Base-by-base conservation (phyloP, 805 yeast species). In the Sugiyamaella chiloensis region DNA sequence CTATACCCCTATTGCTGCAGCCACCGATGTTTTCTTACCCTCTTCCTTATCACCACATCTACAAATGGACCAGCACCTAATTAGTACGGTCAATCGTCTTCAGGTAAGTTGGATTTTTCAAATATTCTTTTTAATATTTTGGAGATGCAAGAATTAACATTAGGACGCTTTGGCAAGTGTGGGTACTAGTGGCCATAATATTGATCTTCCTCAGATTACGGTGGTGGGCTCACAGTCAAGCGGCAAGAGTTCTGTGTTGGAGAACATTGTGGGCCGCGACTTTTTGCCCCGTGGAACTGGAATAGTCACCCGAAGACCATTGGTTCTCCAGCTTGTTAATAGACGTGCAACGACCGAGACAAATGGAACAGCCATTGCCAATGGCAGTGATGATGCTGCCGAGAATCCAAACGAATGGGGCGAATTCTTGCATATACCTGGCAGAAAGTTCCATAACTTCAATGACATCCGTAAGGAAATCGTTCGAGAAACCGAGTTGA, bases 151-250 rank as follows among this genome's bases (percentile, higher is more conserved):
- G 24, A 5, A 16, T 30, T 45, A 39, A 90, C 21, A 16, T 8
- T 45, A 86, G 69, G 96, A 89, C 64, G 97, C 96, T n/a, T 75
- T 90, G 61, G 95, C 96, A 27, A 93, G 95, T 2, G 75, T 89
- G 40, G 96, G 96, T 24, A 87, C 88, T 20, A 91, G 95, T 16
- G 80, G 90, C 4, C 83, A 90, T 4, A 90, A 93, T 11, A 85
- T 87, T 42, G 95, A 86, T 65, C 73, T 87, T 52, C 95, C 95
- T 4, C 95, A 86, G 64, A 86, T 86, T 60, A 85, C 95, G 5
- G 95, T 87, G 30, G 96, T 87, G 31, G 96, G 96, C 32, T 86
- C 95, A 9, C 96, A 87, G 64, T 85, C 95, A 37, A 78, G 87
- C 55, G 96, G 96, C 56, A 87, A 87, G 67, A 83, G 91, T 24